These are phyloP conservation scores for Ciborinia camelliae DNA, from an alignment of 2,329 filamentous ascomycete genomes.

Conservation along the genomic window DNA sequence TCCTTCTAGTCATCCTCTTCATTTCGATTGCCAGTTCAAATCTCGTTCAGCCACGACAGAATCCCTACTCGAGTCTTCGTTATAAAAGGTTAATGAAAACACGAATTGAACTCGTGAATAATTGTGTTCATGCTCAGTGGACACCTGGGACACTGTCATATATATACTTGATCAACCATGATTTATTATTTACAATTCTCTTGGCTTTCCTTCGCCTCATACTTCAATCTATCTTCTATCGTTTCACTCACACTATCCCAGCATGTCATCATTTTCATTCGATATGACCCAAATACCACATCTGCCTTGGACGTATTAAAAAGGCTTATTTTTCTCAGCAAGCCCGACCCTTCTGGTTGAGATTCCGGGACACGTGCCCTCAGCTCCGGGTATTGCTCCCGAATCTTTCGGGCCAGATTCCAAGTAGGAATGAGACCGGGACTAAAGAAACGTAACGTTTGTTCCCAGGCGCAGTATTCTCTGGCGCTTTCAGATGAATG, in stretches of 20 bases:
- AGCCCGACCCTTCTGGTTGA: neutral
- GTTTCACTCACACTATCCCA: neutral
- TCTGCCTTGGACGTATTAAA: neutral
- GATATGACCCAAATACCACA: neutral
- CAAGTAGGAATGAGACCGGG: neutral
- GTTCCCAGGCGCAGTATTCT: neutral
- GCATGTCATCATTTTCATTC: neutral
- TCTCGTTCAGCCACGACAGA: neutral
- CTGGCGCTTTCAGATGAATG: neutral
- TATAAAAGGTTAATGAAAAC: neutral
- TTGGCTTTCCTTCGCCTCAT: neutral
- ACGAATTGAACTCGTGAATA: neutral
- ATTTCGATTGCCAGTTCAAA: neutral
- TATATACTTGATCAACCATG: neutral
- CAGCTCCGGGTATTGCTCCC: neutral
- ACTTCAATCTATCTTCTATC: neutral
- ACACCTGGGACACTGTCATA: neutral
- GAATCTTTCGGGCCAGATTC: neutral
- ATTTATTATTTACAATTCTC: neutral
- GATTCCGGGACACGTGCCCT: neutral
- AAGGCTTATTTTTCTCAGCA: neutral
- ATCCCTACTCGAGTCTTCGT: neutral
- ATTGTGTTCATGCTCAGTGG: neutral
- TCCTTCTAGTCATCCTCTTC: neutral
- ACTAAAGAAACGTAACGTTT: neutral